phyloP scores from a whole-genome alignment of 2,329 filamentous ascomycete genomes.

The Neodidymelliopsis sp. region DNA sequence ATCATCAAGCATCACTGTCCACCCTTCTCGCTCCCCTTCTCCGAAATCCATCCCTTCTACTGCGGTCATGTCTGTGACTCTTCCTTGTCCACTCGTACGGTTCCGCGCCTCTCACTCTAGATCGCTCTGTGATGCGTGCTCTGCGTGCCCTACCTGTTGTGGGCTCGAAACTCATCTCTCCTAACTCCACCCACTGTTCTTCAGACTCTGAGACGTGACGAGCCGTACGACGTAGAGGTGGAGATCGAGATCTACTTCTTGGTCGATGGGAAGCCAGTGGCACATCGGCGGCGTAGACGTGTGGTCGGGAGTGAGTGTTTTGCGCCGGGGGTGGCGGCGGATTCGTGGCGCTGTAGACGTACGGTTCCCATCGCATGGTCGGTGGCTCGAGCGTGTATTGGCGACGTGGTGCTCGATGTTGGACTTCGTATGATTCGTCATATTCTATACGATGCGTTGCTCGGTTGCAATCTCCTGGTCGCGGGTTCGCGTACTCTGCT shows the following conservation, averaged over 20 bases:
- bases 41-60: too few species aligned
- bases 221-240: too few species aligned
- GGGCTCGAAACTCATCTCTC: not conserved
- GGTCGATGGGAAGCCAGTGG: too few species aligned
- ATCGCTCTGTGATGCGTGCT: not conserved
- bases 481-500: constrained; percentile 33
- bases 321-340: not conserved
- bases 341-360: not conserved
- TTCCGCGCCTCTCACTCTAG: too few species aligned
- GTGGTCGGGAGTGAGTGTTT: too few species aligned
- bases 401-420: not conserved
- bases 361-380: constrained; percentile 4
- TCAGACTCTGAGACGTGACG: too few species aligned
- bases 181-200: too few species aligned
- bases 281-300: too few species aligned
- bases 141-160: not conserved
- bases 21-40: too few species aligned
- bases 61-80: constrained; percentile 1
- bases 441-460: not conserved
- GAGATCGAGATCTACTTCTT: not conserved
- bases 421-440: not conserved
- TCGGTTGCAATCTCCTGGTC: constrained; percentile 4
- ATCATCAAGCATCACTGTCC: too few species aligned
- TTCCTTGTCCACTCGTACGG: constrained; percentile 12
- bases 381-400: not conserved